Evolutionary conservation across 352 stramenopile species (phyloP).

Genomic region (Pythium insidiosum): DNA sequence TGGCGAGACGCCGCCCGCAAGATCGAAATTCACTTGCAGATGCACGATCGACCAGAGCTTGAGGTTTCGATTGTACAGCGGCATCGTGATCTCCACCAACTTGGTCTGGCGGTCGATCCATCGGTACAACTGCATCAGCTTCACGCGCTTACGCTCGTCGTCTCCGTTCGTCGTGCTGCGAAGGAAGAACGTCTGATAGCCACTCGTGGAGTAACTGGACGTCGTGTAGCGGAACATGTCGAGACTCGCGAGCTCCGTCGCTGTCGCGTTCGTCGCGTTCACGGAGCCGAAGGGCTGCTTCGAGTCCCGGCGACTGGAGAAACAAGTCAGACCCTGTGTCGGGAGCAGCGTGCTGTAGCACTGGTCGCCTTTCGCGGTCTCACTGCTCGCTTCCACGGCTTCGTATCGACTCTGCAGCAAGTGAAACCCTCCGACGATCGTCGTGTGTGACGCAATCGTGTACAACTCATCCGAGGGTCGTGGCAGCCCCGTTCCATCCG

Average conservation of each 20-base stretch:
- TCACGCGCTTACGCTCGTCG: slow-evolving; percentile 15
- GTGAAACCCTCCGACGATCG: slow-evolving; percentile 61
- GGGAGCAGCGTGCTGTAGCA: slow-evolving; percentile 40
- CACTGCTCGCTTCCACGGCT: slow-evolving; percentile 33
- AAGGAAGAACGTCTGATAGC: slow-evolving; percentile 54
- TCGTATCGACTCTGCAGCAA: slow-evolving; percentile 43
- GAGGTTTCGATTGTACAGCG: slow-evolving; percentile 54
- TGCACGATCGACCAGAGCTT: slow-evolving; percentile 57
- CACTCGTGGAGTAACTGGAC: slow-evolving; percentile 30
- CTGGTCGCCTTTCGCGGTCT: slow-evolving; percentile 21
- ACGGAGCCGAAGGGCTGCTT: slow-evolving; percentile 23
- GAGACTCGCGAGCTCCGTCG: slow-evolving; percentile 20
- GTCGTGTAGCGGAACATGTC: slow-evolving; percentile 52
- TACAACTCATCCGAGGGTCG: slow-evolving; percentile 23
- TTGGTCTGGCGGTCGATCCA: slow-evolving; percentile 67
- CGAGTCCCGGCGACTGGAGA: slow-evolving; percentile 23
- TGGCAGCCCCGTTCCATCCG: slow-evolving; percentile 15
- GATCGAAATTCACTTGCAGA: slow-evolving; percentile 44
- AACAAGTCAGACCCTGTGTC: slow-evolving; percentile 30
- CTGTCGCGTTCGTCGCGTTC: slow-evolving; percentile 24
- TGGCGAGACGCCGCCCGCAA: slow-evolving; percentile 43
- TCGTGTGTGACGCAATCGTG: slow-evolving; percentile 50
- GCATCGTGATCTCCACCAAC: slow-evolving; percentile 37
- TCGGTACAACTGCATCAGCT: slow-evolving; percentile 32
- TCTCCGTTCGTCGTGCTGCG: slow-evolving; percentile 27